Evolutionary conservation across 192 early-diverging fungal genomes (phyloP), one percentile per base, ranked within the genome.

Genomic region (Coemansia sp.): DNA sequence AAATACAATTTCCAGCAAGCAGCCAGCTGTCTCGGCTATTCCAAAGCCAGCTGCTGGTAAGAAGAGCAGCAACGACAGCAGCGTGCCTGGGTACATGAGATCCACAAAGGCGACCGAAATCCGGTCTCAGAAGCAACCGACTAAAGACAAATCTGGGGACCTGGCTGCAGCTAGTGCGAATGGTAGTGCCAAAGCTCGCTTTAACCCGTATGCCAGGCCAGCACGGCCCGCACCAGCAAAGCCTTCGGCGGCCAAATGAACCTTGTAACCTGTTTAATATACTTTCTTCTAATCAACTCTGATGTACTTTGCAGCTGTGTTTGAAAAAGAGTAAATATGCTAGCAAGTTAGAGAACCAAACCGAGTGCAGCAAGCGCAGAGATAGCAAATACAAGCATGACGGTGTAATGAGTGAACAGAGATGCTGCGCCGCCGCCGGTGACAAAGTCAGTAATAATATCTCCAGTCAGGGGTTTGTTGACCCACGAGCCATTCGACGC

Each of bases 401-500:
- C 7, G 0, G 70, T 20, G 7, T 58, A 34, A 3, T 55, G 42
- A 24, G 63, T 23, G 6, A 49, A n/a, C 21, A 26, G 10, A 18
- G 42, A 12, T 12, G 58, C 57, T 14, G 42, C 53, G 26, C 63
- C 62, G 17, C 24, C 42, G 3, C 66, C 48, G 11, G 31, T 34
- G 8, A 70, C 58, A 62, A 68, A 66, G 53, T 73, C 70, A 8
- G 59, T 53, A 49, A 79, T 65, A 17, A 48, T 40, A 34, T 69
- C 53, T 8, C 67, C 67, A 24, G 60, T 69, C 47, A 70, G 49
- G 8, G 46, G 18, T 25, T 67, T 73, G 61, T 66, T 25, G 15
- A 56, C 52, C 76, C 70, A 79, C n/a, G 71, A 60, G 23, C 76
- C 76, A 49, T 73, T 70, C 1, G 76, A 54, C 25, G 67, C 71